Evolutionary conservation across 257 asterid genomes (phyloP), one percentile per base, ranked within the genome.

Genomic region (Nemophila menziesii): DNA sequence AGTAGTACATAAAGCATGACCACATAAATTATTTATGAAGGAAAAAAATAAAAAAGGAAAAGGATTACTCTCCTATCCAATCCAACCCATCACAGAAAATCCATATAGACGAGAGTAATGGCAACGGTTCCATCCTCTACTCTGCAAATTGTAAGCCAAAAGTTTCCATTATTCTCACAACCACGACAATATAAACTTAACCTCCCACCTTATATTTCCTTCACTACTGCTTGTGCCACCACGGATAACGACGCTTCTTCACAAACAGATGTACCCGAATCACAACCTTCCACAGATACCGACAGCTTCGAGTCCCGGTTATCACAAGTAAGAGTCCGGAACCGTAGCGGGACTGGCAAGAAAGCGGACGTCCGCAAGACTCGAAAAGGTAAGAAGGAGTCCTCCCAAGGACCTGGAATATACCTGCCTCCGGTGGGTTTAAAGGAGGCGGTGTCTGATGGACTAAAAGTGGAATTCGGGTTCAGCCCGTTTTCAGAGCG

Each of bases 391-490:
- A 77, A 75, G 71, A 84, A 71, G 22, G 52, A 47, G 16, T 65
- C 77, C 51, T 45, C 94, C 15, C 66, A 71, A 33, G 85, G 87
- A 17, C 47, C 90, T 43, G 59, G 52, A 24, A 65, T 89, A 22
- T 89, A 73, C 43, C 92, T 84, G 34, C 95, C 95, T 18, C 93
- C 98, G 5, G 92, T 84, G 55, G 53, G 84, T 4, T 57, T 89
- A 12, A 77, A 68, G 12, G 93, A 80, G 55, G 68, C 98, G 6
- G 61, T 63, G 0, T 78, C 94, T 0, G 93, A 61, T 20, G 98
- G 98, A 15, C 16, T 89, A 69, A 64, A 43, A 0, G 94, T 84
- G 49, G 98, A 84, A 52, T 89, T 84, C 79, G 95, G 98, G 65
- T 89, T 89, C 62, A 84, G 85, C 11, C 87, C 77, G 36, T 89